Percentiles rank a stretch among this genome's conserved stretches.
These are phyloP conservation scores for Neurospora sp. DNA, from an alignment of 495 filamentous ascomycete species.

Conservation along the genomic window DNA sequence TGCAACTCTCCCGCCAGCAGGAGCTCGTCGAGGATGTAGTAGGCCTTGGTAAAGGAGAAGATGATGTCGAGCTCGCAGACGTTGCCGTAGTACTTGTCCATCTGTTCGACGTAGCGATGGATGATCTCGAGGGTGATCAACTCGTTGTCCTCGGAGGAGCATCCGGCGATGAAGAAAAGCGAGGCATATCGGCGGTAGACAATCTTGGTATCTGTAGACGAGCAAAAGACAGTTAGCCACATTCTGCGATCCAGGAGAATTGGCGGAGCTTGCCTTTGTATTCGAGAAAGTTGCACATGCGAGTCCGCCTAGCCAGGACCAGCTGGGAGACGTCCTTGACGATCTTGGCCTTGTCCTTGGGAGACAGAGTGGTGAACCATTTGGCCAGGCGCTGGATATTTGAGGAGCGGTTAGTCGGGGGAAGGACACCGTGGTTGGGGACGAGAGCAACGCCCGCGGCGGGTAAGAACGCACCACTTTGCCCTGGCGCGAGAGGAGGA, in stretches of 20 bases:
- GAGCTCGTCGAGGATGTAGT: constrained; percentile 96
- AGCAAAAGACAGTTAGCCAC: constrained; percentile 7
- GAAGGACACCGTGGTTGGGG: constrained; percentile 15
- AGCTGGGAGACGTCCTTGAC: constrained; percentile 99
- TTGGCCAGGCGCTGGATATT: constrained; percentile 78
- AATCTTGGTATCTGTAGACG: constrained; percentile 76
- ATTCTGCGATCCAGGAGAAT: neutral
- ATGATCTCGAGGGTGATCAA: constrained; percentile 97
- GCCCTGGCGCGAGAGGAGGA: constrained; percentile 92
- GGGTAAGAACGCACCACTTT: constrained; percentile 73
- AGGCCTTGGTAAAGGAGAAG: constrained; percentile 89
- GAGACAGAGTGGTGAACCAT: constrained; percentile 98
- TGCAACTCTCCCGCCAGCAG: constrained; percentile 95
- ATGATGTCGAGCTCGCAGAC: constrained; percentile 98
- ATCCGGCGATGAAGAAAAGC: constrained; percentile 98
- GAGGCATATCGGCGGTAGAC: constrained; percentile 98
- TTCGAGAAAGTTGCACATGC: constrained; percentile 99
- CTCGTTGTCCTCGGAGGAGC: constrained; percentile 90
- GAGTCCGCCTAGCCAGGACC: constrained; percentile 85
- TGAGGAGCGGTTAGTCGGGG: constrained; percentile 20
- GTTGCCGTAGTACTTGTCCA: constrained; percentile 99
- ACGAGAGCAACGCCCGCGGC: constrained; percentile 33
- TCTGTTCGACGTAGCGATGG: constrained; percentile 97
- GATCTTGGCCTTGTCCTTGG: constrained; percentile 98
- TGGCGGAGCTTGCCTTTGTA: constrained; percentile 67